Percentiles rank a stretch among this genome's conserved stretches.
Evolutionary conservation across 257 asterid species (phyloP).

Genomic region (Ilex aquifolium): DNA sequence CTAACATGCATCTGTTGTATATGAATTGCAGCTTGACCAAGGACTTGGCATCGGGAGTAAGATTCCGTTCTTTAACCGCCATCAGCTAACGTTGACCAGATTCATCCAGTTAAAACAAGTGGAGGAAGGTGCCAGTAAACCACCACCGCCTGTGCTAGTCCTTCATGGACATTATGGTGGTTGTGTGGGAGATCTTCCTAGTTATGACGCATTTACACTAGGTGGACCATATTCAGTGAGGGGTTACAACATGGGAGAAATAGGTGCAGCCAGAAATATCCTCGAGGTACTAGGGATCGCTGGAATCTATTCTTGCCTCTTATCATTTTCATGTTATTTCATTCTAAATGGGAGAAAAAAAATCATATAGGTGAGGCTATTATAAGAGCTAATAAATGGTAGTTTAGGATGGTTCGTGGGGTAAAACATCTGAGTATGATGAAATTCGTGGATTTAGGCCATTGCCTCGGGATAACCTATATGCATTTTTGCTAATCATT

Average conservation of each 20-base stretch:
- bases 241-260: constrained; percentile 97
- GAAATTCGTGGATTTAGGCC: too few relatives aligned
- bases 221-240: constrained; percentile 99
- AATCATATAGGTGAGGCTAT: too few relatives aligned
- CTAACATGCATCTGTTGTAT: too few relatives aligned
- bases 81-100: constrained; percentile 71
- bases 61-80: constrained; percentile 84
- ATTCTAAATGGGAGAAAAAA: too few relatives aligned
- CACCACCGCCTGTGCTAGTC: constrained; percentile 92
- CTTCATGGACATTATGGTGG: constrained; percentile 96
- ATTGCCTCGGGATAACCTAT: too few relatives aligned
- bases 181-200: constrained; percentile 97
- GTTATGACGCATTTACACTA: constrained; percentile 88
- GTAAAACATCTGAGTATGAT: too few relatives aligned
- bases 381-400: too few relatives aligned
- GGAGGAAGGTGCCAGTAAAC: constrained; percentile 89
- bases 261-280: constrained; percentile 90
- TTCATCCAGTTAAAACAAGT: constrained; percentile 74
- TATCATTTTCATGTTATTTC: too few relatives aligned
- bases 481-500: too few relatives aligned
- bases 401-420: too few relatives aligned
- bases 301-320: background rate
- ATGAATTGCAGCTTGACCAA: constrained; percentile 75
- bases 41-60: constrained; percentile 88
- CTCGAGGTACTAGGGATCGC: constrained; percentile 53